Conservation (phyloP, 2,329 filamentous ascomycete species). For the Penicillium sp. region DNA sequence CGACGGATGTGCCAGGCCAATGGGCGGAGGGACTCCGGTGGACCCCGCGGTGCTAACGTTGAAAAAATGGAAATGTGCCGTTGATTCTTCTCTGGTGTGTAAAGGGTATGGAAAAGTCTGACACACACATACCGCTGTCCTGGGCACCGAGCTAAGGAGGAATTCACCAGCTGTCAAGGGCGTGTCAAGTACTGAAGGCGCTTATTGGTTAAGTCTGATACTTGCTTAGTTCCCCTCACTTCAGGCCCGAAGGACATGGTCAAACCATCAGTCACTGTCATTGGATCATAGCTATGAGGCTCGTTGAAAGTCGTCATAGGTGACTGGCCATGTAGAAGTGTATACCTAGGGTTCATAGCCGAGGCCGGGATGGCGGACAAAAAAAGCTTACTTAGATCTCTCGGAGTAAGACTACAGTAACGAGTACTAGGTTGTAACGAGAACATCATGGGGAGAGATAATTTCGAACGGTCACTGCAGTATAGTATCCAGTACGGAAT, state of each 20-base stretch:
- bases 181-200: background rate
- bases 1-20: constrained; percentile 11
- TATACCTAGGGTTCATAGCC: background rate
- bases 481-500: too few species aligned
- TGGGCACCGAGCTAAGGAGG: background rate
- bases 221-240: background rate
- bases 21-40: constrained; percentile 19
- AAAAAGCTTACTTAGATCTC: background rate
- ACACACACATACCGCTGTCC: background rate
- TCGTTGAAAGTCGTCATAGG: background rate
- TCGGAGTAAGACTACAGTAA: background rate
- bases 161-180: background rate
- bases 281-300: background rate
- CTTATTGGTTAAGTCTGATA: background rate
- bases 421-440: background rate
- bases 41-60: constrained; percentile 17
- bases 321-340: background rate
- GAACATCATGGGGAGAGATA: background rate
- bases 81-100: background rate
- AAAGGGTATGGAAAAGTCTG: constrained; percentile 2
- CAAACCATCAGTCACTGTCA: background rate
- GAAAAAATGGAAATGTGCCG: constrained; percentile 6
- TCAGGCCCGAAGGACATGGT: background rate
- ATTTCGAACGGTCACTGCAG: background rate
- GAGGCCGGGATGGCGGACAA: background rate